Evolutionary conservation across 2,329 filamentous ascomycete species (phyloP).

Genomic region (Aspergillus texensis): DNA sequence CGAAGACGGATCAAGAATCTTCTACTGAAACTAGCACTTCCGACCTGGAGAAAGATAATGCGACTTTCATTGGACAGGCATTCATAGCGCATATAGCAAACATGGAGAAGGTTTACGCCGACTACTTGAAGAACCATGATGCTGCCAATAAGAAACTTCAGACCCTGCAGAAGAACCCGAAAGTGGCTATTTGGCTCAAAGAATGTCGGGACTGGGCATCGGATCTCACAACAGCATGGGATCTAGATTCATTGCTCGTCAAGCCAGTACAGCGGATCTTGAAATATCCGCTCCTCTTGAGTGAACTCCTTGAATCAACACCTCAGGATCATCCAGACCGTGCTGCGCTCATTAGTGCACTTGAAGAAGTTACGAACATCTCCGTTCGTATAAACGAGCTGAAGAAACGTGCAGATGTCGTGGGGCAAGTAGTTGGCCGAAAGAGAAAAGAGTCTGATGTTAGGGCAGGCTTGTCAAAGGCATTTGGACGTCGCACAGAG

Average conservation of each 20-base stretch:
- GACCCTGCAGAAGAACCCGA: constrained; percentile 54
- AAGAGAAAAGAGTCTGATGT: constrained; percentile 90
- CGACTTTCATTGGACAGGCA: constrained; percentile 61
- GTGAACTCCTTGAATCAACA: constrained; percentile 77
- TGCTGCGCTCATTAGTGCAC: constrained; percentile 68
- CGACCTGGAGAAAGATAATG: constrained; percentile 60
- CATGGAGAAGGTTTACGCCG: constrained; percentile 67
- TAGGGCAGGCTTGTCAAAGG: constrained; percentile 79
- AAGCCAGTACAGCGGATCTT: constrained; percentile 95
- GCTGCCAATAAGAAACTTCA: constrained; percentile 65
- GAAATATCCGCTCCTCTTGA: constrained; percentile 87
- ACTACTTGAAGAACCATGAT: constrained; percentile 67
- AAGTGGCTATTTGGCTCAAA: constrained; percentile 77
- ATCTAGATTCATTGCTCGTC: constrained; percentile 91
- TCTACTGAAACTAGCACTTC: constrained; percentile 35
- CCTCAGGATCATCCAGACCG: constrained; percentile 82
- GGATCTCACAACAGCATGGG: constrained; percentile 92
- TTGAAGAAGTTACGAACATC: constrained; percentile 67
- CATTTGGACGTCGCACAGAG: constrained; percentile 85
- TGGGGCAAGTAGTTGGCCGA: constrained; percentile 82
- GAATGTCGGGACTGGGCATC: constrained; percentile 92
- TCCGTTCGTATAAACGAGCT: constrained; percentile 81
- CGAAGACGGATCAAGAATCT: constrained; percentile 32
- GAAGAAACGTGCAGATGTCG: constrained; percentile 91
- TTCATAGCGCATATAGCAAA: constrained; percentile 59